Conservation (phyloP, 257 asterid species). For the Gentiana macrophylla region DNA sequence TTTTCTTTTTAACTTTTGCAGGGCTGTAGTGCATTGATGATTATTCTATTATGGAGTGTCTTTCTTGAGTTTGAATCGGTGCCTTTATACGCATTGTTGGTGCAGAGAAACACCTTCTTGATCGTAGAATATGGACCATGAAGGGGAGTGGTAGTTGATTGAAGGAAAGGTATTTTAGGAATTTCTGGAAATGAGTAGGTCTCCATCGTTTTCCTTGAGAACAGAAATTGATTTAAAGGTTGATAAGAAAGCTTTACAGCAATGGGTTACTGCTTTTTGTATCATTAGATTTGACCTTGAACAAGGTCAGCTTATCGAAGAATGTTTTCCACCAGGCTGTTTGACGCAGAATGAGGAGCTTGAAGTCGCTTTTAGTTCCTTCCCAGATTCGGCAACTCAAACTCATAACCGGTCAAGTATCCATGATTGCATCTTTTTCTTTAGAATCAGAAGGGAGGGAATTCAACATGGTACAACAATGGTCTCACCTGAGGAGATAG, state of each 20-base stretch:
- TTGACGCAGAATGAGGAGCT: conserved; percentile 90
- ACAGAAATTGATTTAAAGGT: conserved; percentile 58
- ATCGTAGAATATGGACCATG: conserved; percentile 12
- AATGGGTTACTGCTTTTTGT: conserved; percentile 87
- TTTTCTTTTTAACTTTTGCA: too few species aligned
- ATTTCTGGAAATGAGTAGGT: conserved; percentile 72
- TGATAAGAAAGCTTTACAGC: conserved; percentile 59
- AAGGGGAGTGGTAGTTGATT: conserved; percentile 28
- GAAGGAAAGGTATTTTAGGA: conserved; percentile 14
- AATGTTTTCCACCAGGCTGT: conserved; percentile 78
- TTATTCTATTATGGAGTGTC: not conserved
- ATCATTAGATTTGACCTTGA: conserved; percentile 91
- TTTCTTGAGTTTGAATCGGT: conserved; percentile 10
- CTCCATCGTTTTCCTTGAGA: conserved; percentile 73
- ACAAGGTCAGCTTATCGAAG: conserved; percentile 95
- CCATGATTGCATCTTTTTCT: conserved; percentile 88
- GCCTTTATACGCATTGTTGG: conserved; percentile 6
- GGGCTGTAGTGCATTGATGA: too few species aligned
- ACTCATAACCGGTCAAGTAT: conserved; percentile 84
- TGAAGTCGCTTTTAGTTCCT: conserved; percentile 82
- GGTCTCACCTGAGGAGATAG: conserved; percentile 47
- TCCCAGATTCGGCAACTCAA: conserved; percentile 99
- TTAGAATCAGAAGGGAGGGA: conserved; percentile 57
- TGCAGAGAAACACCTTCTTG: conserved; percentile 11
- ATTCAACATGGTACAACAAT: conserved; percentile 21